Base-by-base conservation (phyloP, 768 basidiomycete genomes). In the Rhizopogon vinicolor region DNA sequence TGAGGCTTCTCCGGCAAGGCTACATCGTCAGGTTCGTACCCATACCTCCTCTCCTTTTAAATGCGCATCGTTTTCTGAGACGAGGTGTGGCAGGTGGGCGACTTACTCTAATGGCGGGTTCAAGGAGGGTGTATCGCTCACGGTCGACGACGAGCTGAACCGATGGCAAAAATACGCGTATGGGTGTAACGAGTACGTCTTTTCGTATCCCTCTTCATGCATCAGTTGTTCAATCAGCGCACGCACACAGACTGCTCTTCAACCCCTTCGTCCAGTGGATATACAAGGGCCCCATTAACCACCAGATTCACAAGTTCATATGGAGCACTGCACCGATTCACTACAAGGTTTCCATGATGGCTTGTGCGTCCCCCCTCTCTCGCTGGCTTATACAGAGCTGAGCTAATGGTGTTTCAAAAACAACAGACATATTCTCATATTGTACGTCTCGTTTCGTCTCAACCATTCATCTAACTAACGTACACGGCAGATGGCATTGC, bases 101-200 rank as follows among this genome's bases (percentile, higher is more conserved):
- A 90, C 89, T 0, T 95, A 95, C 68, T 87, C 84, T 1, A 79
- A 88, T 19, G 85, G 91, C 46, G 88, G 83, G 2, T 95, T 94
- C 76, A 89, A 93, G 73, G 93, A 96, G 64, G 93, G 93, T 58
- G 93, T 96, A 18, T 90, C 88, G 0, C 74, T 96, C 14, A 94
- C 93, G 0, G 85, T 85, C 53, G 91, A 93, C 51, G 93, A 96
- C 63, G 93, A 96, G 68, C 74, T 96, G 8, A 94, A 94, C 62
- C 72, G 93, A 2, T 96, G 93, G 93, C 91, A 94, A 58, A 96
- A 94, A 66, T 91, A 91, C 58, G 76, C 87, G 0, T 90, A 89
- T 70, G 89, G 86, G 81, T 64, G 55, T 64, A 71, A 65, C 52
- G 82, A 82, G 58, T 83, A 79, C 67, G 67, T 78, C 71, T 60